Percentiles rank a stretch among this genome's conserved stretches.
These are phyloP conservation scores for Suillus cothurnatus DNA, from an alignment of 768 basidiomycete genomes.

Conservation along the genomic window DNA sequence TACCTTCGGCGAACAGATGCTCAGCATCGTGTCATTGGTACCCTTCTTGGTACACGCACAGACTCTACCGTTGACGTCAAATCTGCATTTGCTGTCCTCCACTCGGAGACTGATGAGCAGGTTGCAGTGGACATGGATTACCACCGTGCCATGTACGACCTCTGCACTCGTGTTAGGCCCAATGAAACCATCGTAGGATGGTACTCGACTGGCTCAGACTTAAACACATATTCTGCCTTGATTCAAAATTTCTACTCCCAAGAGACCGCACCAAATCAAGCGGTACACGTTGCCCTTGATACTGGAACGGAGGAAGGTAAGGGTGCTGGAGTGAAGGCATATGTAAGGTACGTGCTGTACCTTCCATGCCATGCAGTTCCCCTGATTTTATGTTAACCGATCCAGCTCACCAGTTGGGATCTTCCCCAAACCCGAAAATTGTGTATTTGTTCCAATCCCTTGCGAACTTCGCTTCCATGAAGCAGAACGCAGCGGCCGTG, in stretches of 20 bases:
- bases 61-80: constrained; percentile 73
- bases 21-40: constrained; percentile 92
- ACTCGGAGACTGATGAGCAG: constrained; percentile 90
- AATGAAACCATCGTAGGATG: constrained; percentile 95
- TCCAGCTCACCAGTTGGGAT: constrained; percentile 85
- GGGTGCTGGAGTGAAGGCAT: constrained; percentile 81
- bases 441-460: constrained; percentile 92
- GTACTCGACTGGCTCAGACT: constrained; percentile 77
- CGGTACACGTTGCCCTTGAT: constrained; percentile 89
- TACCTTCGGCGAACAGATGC: constrained; percentile 84
- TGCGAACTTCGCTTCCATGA: constrained; percentile 82
- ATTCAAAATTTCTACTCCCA: constrained; percentile 98
- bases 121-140: constrained; percentile 98
- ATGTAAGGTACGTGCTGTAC: constrained; percentile 63
- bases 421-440: constrained; percentile 90
- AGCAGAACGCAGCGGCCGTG: constrained; percentile 84
- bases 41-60: constrained; percentile 83
- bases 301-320: constrained; percentile 70
- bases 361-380: constrained; percentile 13
- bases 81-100: constrained; percentile 88
- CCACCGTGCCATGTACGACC: constrained; percentile 89
- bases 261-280: constrained; percentile 86
- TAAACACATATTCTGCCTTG: constrained; percentile 94
- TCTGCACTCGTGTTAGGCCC: constrained; percentile 66
- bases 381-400: constrained; percentile 12